phyloP scores from a whole-genome alignment of 192 early-diverging fungal genomes.

The Spizellomyces punctatus region DNA sequence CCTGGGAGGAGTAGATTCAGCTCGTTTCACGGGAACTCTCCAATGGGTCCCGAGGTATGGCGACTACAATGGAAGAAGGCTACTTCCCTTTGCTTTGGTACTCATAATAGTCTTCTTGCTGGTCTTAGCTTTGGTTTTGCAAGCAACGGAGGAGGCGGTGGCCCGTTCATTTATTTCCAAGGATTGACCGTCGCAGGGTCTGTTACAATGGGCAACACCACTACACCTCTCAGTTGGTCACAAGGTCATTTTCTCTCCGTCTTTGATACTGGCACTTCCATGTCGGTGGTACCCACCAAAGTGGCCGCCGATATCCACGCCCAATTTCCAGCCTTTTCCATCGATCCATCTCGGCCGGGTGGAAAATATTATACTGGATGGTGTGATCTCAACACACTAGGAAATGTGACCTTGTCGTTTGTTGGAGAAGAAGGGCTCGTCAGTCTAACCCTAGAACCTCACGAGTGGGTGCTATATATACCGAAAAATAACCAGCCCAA shows the following conservation, averaged over 20 bases:
- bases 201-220: background rate
- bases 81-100: too few relatives aligned
- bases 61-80: background rate
- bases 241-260: slow-evolving; percentile 23
- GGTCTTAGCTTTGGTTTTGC: slow-evolving; percentile 16
- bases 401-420: slow-evolving; percentile 7
- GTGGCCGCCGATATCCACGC: slow-evolving; percentile 19
- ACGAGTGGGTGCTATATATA: slow-evolving; percentile 5
- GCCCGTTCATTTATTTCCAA: slow-evolving; percentile 27
- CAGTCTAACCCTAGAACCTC: slow-evolving; percentile 10
- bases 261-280: slow-evolving; percentile 31
- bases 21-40: slow-evolving; percentile 29
- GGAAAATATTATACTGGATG: background rate
- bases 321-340: background rate
- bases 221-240: background rate
- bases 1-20: slow-evolving; percentile 28
- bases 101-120: too few relatives aligned
- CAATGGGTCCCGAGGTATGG: slow-evolving; percentile 30
- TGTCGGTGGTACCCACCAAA: background rate
- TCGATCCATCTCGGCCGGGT: background rate
- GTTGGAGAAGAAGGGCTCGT: slow-evolving; percentile 2
- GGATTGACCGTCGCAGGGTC: slow-evolving; percentile 21
- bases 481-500: background rate
- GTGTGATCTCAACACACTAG: background rate
- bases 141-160: slow-evolving; percentile 8